phyloP scores from a whole-genome alignment of 495 filamentous ascomycete genomes.

The Cenococcum geophilum region DNA sequence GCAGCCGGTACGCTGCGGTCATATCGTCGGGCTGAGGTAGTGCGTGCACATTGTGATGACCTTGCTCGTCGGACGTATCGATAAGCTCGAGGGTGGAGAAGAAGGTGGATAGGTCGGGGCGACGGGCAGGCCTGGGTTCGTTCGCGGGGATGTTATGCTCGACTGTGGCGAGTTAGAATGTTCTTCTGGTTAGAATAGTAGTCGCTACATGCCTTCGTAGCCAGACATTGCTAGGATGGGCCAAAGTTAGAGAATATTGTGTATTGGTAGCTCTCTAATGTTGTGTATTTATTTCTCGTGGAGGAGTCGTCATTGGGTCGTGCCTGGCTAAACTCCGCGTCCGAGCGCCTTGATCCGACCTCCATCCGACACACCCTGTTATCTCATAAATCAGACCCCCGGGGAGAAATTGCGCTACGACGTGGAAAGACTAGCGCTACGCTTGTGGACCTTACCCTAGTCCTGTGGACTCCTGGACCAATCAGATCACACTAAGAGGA shows the following conservation, averaged over 20 bases:
- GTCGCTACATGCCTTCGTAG: slow-evolving; percentile 36
- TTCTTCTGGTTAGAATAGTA: slow-evolving; percentile 1
- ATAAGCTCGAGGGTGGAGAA: slow-evolving; percentile 68
- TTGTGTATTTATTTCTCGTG: background rate
- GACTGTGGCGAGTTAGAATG: slow-evolving; percentile 47
- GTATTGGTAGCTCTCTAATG: background rate
- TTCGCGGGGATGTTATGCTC: slow-evolving; percentile 66
- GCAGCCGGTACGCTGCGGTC: slow-evolving; percentile 54
- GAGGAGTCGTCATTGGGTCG: slow-evolving; percentile 6
- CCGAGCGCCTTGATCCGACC: background rate
- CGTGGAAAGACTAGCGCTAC: too few relatives aligned
- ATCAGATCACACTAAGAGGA: too few relatives aligned
- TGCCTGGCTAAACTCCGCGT: background rate
- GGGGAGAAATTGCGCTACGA: too few relatives aligned
- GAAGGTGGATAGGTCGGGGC: slow-evolving; percentile 84
- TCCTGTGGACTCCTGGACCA: too few relatives aligned
- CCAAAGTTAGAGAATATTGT: background rate
- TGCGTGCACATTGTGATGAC: slow-evolving; percentile 54
- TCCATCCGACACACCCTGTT: too few relatives aligned
- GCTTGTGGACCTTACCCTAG: too few relatives aligned
- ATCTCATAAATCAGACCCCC: too few relatives aligned
- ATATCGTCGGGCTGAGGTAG: slow-evolving; percentile 68
- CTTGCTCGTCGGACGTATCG: slow-evolving; percentile 43
- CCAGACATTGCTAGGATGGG: slow-evolving; percentile 34
- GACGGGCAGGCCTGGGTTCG: slow-evolving; percentile 40